A percentile compares a stretch with the other conserved stretches of the same genome.
These are phyloP conservation scores for Scenedesmus sp. DNA, from an alignment of 163 green algal genomes.

Conservation along the genomic window DNA sequence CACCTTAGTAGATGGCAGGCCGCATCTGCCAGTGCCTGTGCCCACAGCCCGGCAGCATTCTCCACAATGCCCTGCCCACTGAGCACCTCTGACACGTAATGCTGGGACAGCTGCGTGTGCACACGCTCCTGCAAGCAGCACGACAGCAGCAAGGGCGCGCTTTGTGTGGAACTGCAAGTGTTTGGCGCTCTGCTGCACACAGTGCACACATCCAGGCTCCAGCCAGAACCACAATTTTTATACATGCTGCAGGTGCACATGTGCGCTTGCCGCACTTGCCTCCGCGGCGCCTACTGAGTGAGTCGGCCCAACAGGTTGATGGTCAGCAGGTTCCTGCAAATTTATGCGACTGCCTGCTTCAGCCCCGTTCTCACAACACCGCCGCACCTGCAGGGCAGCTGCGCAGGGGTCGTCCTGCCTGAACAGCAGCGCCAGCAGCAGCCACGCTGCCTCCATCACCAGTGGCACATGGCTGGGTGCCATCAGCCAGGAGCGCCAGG, in stretches of 20 bases:
- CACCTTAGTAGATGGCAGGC: constrained; percentile 38
- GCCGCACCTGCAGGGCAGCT: constrained; percentile 7
- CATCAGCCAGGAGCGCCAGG: constrained; percentile 38
- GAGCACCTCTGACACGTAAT: constrained; percentile 11
- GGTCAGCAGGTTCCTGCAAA: too few species aligned
- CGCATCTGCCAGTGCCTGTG: constrained; percentile 32
- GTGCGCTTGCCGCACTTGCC: too few species aligned
- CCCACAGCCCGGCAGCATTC: background rate
- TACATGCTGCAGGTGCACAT: too few species aligned
- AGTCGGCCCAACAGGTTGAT: too few species aligned
- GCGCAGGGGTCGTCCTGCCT: constrained; percentile 13
- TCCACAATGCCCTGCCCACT: background rate
- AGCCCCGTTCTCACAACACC: too few species aligned
- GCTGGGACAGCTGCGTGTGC: background rate
- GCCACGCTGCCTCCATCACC: constrained; percentile 38
- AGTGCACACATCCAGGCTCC: too few species aligned
- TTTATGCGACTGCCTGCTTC: too few species aligned
- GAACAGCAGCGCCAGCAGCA: constrained; percentile 28
- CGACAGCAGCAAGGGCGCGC: background rate
- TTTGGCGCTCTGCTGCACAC: too few species aligned
- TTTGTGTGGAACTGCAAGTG: too few species aligned
- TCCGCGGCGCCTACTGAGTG: too few species aligned
- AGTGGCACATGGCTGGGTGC: background rate
- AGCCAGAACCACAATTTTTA: too few species aligned
- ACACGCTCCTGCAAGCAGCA: constrained; percentile 7